Evolutionary conservation across 2,329 filamentous ascomycete species (phyloP), one percentile per base, ranked within the genome.

Genomic region (Aureobasidium mangrovei): DNA sequence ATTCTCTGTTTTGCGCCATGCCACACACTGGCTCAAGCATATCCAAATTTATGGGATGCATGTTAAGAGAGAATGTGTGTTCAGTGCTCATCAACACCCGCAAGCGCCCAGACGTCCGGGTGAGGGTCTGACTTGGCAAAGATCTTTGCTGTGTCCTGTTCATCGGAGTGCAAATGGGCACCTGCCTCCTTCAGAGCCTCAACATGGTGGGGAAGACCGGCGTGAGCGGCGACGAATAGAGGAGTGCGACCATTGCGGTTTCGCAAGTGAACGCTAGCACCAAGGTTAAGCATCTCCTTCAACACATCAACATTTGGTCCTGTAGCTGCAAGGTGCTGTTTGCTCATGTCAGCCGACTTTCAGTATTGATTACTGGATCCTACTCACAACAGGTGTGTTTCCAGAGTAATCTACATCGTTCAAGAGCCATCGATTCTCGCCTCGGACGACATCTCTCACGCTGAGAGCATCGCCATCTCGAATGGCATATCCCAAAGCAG

Each of bases 381-480:
- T 18, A 72, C 71, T 70, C 66, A 74, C 72, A 62, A 74, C 62
- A 38, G 72, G 72, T 36, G 88, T 91, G 70, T 91, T 93, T 44
- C 88, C 87, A 24, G 85, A 86, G 66, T 91, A 91, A 70, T 93
- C 88, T 31, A 81, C 79, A 59, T 84, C 83, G 64, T 87, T 87
- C 42, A 93, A 76, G 24, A 93, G 75, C 70, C 79, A 80, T 55
- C 78, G 72, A 58, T 83, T 78, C 63, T 88, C 84, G 41, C 78
- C 78, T 36, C 81, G 78, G 56, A 91, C 77, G 44, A 91, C 78
- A 56, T 86, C 80, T 60, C 75, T 74, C 24, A 89, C 84, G 24
- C 80, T 77, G 42, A 75, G 72, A 46, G 87, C 67, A 65, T 91
- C 82, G 28, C 85, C 85, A 56, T 83, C 81, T 57, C 82, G 80